Evolutionary conservation across 352 stramenopile genomes (phyloP).

Genomic region (Bremia lactucae): DNA sequence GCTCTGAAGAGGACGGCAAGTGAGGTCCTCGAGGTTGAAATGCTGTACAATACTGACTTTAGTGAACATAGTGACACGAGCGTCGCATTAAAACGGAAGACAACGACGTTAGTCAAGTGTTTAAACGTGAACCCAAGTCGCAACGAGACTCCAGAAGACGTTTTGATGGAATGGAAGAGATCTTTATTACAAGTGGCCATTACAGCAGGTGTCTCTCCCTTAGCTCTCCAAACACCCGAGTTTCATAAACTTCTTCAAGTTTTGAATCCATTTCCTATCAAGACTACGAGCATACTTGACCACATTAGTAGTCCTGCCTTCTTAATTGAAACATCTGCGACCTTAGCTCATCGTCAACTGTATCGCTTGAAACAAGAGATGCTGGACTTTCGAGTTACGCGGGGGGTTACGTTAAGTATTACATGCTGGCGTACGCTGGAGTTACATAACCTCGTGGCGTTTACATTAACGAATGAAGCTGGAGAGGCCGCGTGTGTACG

Average conservation of each 20-base stretch:
- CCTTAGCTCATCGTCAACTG: slow-evolving; percentile 39
- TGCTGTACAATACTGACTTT: background rate
- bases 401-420: slow-evolving; percentile 63
- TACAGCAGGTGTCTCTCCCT: slow-evolving; percentile 24
- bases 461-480: slow-evolving; percentile 71
- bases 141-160: slow-evolving; percentile 1
- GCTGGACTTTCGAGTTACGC: slow-evolving; percentile 74
- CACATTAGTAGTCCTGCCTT: slow-evolving; percentile 24
- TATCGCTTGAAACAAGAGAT: slow-evolving; percentile 75
- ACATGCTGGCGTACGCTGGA: slow-evolving; percentile 58
- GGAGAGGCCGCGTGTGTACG: slow-evolving; percentile 57
- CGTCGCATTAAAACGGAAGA: slow-evolving; percentile 4
- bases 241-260: slow-evolving; percentile 33
- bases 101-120: slow-evolving; percentile 4
- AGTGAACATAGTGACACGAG: background rate
- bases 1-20: slow-evolving; percentile 9
- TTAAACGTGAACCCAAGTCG: slow-evolving; percentile 16
- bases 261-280: slow-evolving; percentile 6
- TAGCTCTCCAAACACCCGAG: slow-evolving; percentile 28
- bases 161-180: slow-evolving; percentile 10
- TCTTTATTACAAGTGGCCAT: slow-evolving; percentile 28
- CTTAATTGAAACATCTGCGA: slow-evolving; percentile 25
- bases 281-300: slow-evolving; percentile 7
- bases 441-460: slow-evolving; percentile 55
- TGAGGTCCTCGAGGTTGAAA: slow-evolving; percentile 11